A percentile compares a stretch with the other conserved stretches of the same genome.
Conservation (phyloP, 371 early-diverging fungal species). For the Syncephalastrum racemosum region DNA sequence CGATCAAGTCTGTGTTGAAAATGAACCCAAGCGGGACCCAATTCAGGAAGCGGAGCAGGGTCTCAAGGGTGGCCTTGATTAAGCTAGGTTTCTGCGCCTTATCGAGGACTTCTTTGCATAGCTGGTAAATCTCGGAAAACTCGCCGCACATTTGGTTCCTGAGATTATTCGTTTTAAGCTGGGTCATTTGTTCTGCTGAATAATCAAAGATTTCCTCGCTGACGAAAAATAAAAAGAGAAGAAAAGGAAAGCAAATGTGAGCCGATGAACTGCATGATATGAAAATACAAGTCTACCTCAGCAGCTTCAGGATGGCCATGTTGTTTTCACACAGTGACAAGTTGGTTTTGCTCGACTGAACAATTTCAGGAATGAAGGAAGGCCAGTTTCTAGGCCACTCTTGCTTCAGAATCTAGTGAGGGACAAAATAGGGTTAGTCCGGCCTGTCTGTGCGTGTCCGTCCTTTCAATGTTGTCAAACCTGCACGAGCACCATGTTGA, state of each 20-base stretch:
- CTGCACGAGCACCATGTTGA: constrained; percentile 95
- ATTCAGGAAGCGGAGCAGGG: constrained; percentile 92
- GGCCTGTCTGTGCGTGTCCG: neutral
- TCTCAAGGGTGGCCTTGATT: constrained; percentile 90
- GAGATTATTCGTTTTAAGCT: constrained; percentile 87
- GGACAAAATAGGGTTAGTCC: constrained; percentile 3
- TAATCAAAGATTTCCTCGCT: constrained; percentile 99
- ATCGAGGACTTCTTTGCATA: constrained; percentile 95
- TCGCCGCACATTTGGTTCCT: constrained; percentile 95
- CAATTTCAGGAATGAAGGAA: constrained; percentile 97
- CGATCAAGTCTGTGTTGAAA: constrained; percentile 94
- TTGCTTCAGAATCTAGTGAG: constrained; percentile 93
- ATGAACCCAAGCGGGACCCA: constrained; percentile 98
- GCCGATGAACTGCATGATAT: neutral
- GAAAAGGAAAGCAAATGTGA: constrained; percentile 2
- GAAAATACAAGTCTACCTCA: constrained; percentile 64
- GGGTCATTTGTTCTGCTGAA: constrained; percentile 97
- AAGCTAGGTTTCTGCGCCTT: constrained; percentile 87
- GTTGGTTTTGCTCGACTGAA: constrained; percentile 89
- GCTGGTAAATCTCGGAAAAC: constrained; percentile 93
- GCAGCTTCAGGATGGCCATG: constrained; percentile 95
- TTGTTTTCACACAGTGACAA: constrained; percentile 98
- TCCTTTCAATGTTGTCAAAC: constrained; percentile 36
- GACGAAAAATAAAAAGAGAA: constrained; percentile 7
- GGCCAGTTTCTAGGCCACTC: constrained; percentile 99